Percentiles rank a stretch among this genome's conserved stretches.
These are phyloP conservation scores for Solanum rostratum DNA, from an alignment of 257 asterid genomes.

Conservation along the genomic window DNA sequence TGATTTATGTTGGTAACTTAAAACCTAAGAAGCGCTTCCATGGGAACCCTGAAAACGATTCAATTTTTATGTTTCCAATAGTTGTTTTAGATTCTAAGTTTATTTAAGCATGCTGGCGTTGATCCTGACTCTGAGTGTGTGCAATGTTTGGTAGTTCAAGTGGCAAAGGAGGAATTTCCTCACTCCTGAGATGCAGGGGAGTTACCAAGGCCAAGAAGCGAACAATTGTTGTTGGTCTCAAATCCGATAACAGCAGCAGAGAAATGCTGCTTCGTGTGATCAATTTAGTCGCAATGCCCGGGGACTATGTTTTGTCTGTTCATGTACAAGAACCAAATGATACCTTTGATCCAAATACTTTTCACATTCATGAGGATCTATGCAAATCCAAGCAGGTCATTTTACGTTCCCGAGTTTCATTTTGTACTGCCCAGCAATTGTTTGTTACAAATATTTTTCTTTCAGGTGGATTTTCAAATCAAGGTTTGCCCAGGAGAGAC, in stretches of 20 bases:
- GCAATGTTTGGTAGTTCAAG: background rate
- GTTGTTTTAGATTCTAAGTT: background rate
- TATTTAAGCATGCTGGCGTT: background rate
- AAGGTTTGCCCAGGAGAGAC: conserved; percentile 50
- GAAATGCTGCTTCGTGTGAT: conserved; percentile 62
- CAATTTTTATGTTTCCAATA: background rate
- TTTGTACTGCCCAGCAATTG: background rate
- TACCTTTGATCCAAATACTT: conserved; percentile 56
- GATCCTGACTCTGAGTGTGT: background rate
- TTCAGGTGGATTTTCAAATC: conserved; percentile 71
- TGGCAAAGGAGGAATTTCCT: conserved; percentile 10
- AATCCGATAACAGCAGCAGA: conserved; percentile 55
- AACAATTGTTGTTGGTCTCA: conserved; percentile 52
- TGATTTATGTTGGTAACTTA: background rate
- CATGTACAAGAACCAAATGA: conserved; percentile 45
- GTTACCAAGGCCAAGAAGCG: conserved; percentile 16
- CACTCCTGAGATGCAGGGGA: conserved; percentile 21
- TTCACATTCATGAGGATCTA: conserved; percentile 35
- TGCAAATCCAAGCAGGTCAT: conserved; percentile 36
- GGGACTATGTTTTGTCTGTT: conserved; percentile 57
- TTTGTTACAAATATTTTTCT: background rate
- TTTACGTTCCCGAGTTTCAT: too few relatives aligned
- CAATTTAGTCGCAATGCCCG: conserved; percentile 17
- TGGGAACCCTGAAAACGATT: background rate
- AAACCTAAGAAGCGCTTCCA: background rate